phyloP scores from a whole-genome alignment of 1,284 basidiomycete species.

The Ganoderma sinense region DNA sequence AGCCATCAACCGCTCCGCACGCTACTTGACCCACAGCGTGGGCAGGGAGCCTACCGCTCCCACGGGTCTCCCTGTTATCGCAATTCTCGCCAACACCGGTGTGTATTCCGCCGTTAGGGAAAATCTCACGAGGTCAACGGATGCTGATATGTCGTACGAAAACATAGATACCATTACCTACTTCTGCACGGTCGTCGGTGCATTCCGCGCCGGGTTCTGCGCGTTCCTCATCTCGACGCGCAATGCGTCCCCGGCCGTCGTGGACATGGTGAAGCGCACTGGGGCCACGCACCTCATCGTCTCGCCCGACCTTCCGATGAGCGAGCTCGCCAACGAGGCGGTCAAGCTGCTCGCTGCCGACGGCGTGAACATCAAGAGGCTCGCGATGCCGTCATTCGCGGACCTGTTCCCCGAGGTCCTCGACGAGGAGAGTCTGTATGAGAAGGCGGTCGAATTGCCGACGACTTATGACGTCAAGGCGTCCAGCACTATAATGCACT shows the following conservation, averaged over 20 bases:
- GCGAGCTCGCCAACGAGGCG: constrained; percentile 14
- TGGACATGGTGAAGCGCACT: constrained; percentile 43
- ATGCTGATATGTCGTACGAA: neutral
- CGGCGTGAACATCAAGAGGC: constrained; percentile 7
- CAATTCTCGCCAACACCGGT: constrained; percentile 25
- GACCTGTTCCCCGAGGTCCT: constrained; percentile 22
- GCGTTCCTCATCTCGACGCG: constrained; percentile 49
- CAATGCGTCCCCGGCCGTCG: constrained; percentile 45
- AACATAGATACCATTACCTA: constrained; percentile 43
- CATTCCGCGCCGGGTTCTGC: constrained; percentile 39
- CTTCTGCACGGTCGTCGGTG: constrained; percentile 37
- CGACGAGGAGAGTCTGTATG: constrained; percentile 11
- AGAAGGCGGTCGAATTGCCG: constrained; percentile 18
- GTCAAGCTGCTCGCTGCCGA: constrained; percentile 8
- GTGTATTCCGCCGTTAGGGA: neutral
- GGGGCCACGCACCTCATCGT: constrained; percentile 38
- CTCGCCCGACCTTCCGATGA: constrained; percentile 32
- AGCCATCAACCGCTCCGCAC: constrained; percentile 28
- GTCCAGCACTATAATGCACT: constrained; percentile 28
- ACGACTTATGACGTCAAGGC: constrained; percentile 12
- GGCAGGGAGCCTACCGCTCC: constrained; percentile 1
- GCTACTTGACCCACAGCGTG: constrained; percentile 18
- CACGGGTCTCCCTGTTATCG: constrained; percentile 25
- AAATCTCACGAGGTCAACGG: too few species aligned
- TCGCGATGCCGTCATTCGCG: constrained; percentile 27